Evolutionary conservation across 345 rosid genomes (phyloP), one percentile per base, ranked within the genome.

Genomic region (Barbarea vulgaris): DNA sequence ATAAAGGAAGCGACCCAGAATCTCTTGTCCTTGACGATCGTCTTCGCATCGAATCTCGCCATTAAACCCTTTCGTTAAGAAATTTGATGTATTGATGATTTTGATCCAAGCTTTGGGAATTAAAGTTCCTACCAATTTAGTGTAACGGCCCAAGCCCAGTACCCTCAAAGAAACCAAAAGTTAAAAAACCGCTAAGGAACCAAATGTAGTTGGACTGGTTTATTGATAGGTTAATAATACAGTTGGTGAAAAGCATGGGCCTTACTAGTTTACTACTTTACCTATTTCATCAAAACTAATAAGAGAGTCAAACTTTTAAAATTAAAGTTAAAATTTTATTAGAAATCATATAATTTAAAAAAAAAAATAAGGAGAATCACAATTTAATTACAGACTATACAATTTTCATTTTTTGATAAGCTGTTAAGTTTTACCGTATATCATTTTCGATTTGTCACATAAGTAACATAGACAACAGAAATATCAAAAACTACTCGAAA

Each of bases 1-100:
- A 94, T 85, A 73, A 81, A 79, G 25, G 96, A 94, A 61, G 97
- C 99, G 27, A 84, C 39, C 97, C 91, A 88, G 85, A 94, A 87
- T 77, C 73, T 90, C 87, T 88, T 90, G 84, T 91, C 91, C 81
- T 86, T 88, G 51, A 91, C 80, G 60, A 93, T 84, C 31, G 81
- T 66, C 81, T 69, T 89, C 39, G 80, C 93, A 18, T 84, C 76
- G 46, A 86, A 81, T 0, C 85, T 86, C 57, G 70, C 84, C 89
- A 86, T 86, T 67, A 72, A 80, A 70, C 80, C 84, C 84, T 68
- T 47, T 46, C 41, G 21, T 19, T 18, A 27, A 55, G 0, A 56
- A 7, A 12, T 17, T 41, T 52, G 9, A 19, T 24, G 9, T 19
- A 15, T 52, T 15, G 44, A 14, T 9, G 18, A 11, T n/a, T 18